Percentiles rank a stretch among this genome's conserved stretches.
Evolutionary conservation across 1,139 yeast genomes (phyloP).

Genomic region (Suhomyces coccinellae): DNA sequence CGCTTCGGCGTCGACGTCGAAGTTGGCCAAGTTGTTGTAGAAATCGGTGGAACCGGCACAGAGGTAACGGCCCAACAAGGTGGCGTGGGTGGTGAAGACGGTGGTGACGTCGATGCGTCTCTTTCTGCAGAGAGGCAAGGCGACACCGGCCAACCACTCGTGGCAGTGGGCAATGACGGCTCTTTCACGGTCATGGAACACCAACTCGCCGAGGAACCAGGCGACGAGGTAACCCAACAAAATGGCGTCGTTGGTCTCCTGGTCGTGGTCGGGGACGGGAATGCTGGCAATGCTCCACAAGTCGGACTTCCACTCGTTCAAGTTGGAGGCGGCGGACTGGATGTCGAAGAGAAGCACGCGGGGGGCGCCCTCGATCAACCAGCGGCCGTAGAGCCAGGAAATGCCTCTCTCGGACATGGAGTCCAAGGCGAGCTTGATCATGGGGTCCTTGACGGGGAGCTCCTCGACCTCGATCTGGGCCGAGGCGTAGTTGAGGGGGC

Average conservation of each 20-base stretch:
- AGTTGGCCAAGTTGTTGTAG: slow-evolving; percentile 84
- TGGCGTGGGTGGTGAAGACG: slow-evolving; percentile 96
- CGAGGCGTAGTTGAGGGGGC: slow-evolving; percentile 77
- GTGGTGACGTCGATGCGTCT: slow-evolving; percentile 93
- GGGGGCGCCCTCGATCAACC: slow-evolving; percentile 98
- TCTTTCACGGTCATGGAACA: slow-evolving; percentile 73
- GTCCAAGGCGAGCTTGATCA: slow-evolving; percentile 60
- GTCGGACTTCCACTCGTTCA: slow-evolving; percentile 94
- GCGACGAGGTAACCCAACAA: slow-evolving; percentile 91
- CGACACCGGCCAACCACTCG: slow-evolving; percentile 98
- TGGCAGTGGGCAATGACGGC: slow-evolving; percentile 95
- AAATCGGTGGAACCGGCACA: slow-evolving; percentile 97
- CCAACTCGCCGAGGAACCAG: slow-evolving; percentile 95
- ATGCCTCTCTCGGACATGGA: slow-evolving; percentile 82
- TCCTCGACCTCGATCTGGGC: slow-evolving; percentile 96
- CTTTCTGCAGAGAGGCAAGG: slow-evolving; percentile 87
- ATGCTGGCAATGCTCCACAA: slow-evolving; percentile 90
- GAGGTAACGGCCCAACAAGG: slow-evolving; percentile 87
- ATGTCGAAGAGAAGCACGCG: slow-evolving; percentile 85
- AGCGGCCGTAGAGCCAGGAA: slow-evolving; percentile 83
- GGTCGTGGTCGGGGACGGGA: slow-evolving; percentile 88
- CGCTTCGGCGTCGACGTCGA: slow-evolving; percentile 97
- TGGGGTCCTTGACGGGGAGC: slow-evolving; percentile 65
- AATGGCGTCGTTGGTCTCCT: slow-evolving; percentile 89
- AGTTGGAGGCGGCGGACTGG: slow-evolving; percentile 64